Base-by-base conservation (phyloP, 106 monocot species). In the Acorus gramineus region DNA sequence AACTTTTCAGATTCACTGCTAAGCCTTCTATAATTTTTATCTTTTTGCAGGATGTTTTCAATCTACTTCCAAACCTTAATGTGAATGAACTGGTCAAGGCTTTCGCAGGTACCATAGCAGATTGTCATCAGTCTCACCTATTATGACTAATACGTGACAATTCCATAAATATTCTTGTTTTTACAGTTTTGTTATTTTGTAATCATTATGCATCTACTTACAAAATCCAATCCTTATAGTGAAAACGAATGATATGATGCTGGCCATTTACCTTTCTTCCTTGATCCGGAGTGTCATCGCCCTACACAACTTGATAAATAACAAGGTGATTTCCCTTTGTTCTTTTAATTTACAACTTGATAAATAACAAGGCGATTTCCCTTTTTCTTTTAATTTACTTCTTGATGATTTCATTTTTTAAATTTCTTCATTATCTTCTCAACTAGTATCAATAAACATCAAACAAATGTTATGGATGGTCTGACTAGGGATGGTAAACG, bases 201-300 rank as follows among this genome's bases (percentile, higher is more conserved):
- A 28, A 28, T 28, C 28, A 28, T 28, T 28, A 28, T 28, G 28
- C 28, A 28, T 28, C 28, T 28, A 28, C 28, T 28, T 28, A 28
- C 1, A 28, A 28, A 28, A 28, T 28, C 28, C 28, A 28, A 28
- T 28, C 28, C 9, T 55, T 55, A 13, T 13, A 55, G 55, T 55
- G 55, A 55, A 55, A 55, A 55, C 55, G 4, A 55, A 55, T 55
- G 55, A 55, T 13, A 55, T 55, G 55, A 55, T 55, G 55, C 55
- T 55, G 55, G 55, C 13, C 13, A 55, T 55, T n/a, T 55, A 55
- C 55, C 55, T 55, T 4, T 55, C 55, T 55, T 55, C 55, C 2
- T 13, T 55, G 11, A 55, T 55, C 55, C 55, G 55, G 11, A 55
- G 55, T 55, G 55, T 55, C 9, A 55, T 55, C 11, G 55, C 55